A percentile compares a stretch with the other conserved stretches of the same genome.
phyloP scores from a whole-genome alignment of 2,329 filamentous ascomycete species.

The Thermoascus crustaceus region DNA sequence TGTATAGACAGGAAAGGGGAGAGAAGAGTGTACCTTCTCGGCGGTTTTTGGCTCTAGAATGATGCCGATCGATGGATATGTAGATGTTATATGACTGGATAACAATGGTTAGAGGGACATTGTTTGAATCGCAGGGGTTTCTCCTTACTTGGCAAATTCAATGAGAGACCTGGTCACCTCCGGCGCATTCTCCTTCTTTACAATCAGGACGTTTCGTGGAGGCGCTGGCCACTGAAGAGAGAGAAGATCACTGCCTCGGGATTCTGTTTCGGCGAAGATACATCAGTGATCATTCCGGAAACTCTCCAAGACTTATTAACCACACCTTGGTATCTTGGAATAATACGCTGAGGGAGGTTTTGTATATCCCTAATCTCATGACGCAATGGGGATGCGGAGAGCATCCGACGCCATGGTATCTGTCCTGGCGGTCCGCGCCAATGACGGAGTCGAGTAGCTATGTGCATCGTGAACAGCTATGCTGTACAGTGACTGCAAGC shows the following conservation, averaged over 20 bases:
- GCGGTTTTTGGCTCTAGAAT: slow-evolving; percentile 76
- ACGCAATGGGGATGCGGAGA: slow-evolving; percentile 33
- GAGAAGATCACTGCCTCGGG: slow-evolving; percentile 51
- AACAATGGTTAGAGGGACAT: slow-evolving; percentile 31
- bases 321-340: slow-evolving; percentile 58
- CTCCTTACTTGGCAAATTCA: slow-evolving; percentile 45
- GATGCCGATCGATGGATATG: slow-evolving; percentile 73
- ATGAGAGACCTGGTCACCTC: slow-evolving; percentile 49
- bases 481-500: not conserved
- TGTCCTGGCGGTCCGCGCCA: slow-evolving; percentile 8
- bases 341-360: slow-evolving; percentile 42
- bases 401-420: slow-evolving; percentile 23
- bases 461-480: slow-evolving; percentile 3
- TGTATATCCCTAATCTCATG: slow-evolving; percentile 38
- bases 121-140: slow-evolving; percentile 2
- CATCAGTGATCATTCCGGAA: slow-evolving; percentile 2
- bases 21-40: slow-evolving; percentile 56
- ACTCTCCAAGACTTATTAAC: slow-evolving; percentile 10
- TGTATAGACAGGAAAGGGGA: slow-evolving; percentile 67
- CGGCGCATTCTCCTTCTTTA: slow-evolving; percentile 56
- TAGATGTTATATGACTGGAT: slow-evolving; percentile 62
- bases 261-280: slow-evolving; percentile 37
- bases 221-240: slow-evolving; percentile 60
- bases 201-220: slow-evolving; percentile 59
- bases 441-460: slow-evolving; percentile 2